Evolutionary conservation across 768 basidiomycete species (phyloP), one percentile per base, ranked within the genome.

Genomic region (Tylopilus subfusipes): DNA sequence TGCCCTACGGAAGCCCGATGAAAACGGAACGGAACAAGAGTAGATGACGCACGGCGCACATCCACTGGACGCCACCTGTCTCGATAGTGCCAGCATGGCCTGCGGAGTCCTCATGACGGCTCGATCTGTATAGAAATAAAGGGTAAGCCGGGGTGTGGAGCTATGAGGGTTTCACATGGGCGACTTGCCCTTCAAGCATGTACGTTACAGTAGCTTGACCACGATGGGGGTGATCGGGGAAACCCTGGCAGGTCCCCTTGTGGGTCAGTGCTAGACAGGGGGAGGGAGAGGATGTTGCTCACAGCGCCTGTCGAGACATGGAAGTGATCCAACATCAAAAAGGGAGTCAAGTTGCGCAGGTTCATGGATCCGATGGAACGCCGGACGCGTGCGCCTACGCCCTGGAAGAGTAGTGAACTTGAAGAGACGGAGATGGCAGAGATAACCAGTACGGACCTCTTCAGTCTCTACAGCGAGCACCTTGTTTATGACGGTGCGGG

Each of bases 1-100:
- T 75, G 33, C 81, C 81, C 77, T 75, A 42, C n/a, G 30, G 55
- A 48, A 52, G 56, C n/a, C 33, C 8, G 38, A 39, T n/a, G 21
- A 40, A n/a, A 40, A 47, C 34, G 34, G 45, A 51, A 27, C 1
- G 25, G 44, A 30, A 44, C 34, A 19, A 33, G 13, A 38, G 25
- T 40, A 39, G 49, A 49, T 48, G 31, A 70, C 82, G 73, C 53
- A 86, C 88, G 14, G 88, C 88, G 68, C 81, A 85, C 94, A 96
- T 96, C 92, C 94, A 97, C 65, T 98, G 95, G 2, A 97, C 86
- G 46, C 93, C 96, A 4, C 95, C 95, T 10, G 85, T 66, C 38
- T 81, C 71, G 49, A 91, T 88, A 18, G 78, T 82, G 36, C 90
- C 90, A 55, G 83, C 82, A 69, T 94, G 89, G 2, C 91, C 95